Evolutionary conservation across 768 basidiomycete species (phyloP).

Genomic region (Leccinum incarnatum): DNA sequence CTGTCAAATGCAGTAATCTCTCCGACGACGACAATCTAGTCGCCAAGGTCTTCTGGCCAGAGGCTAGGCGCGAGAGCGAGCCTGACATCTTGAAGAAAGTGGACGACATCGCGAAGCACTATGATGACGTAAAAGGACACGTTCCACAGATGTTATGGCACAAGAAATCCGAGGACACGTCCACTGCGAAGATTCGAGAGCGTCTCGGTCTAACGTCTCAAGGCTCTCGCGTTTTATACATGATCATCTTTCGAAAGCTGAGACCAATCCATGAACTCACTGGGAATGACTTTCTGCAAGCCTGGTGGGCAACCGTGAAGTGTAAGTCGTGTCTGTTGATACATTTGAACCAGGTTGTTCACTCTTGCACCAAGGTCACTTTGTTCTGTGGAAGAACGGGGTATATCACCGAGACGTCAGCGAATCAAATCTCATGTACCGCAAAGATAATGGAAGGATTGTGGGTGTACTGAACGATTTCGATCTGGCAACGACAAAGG

Average conservation of each 20-base stretch:
- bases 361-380: neutral
- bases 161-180: neutral
- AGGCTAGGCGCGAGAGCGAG: neutral
- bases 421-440: neutral
- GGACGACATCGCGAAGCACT: neutral
- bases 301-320: neutral
- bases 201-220: too few species aligned
- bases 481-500: too few species aligned
- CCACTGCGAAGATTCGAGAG: neutral
- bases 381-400: neutral
- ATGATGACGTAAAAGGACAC: neutral
- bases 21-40: neutral
- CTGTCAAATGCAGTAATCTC: too few species aligned
- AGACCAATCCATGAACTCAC: neutral
- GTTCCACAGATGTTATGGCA: neutral
- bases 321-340: neutral
- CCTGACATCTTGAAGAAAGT: neutral
- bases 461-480: too few species aligned
- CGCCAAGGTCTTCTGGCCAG: neutral
- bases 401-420: neutral
- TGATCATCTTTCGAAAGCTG: neutral
- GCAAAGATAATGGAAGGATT: too few species aligned
- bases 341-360: too few species aligned
- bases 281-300: neutral
- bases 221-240: neutral